Percentiles rank a stretch among this genome's conserved stretches.
Conservation (phyloP, 306 rosid genomes). For the Lathyrus aphaca region DNA sequence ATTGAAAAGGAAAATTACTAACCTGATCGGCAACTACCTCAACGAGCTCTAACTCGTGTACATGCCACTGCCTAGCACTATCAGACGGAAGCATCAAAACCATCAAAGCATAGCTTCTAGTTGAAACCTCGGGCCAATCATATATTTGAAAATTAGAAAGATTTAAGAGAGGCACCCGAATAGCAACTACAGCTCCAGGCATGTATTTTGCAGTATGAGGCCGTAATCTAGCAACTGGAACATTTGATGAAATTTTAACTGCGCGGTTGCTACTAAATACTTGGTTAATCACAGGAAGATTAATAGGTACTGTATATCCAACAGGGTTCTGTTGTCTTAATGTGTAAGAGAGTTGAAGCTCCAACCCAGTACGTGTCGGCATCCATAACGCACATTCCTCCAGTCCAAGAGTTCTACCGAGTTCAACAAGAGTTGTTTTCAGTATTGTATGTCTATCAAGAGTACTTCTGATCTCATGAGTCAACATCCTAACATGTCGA, state of each 20-base stretch:
- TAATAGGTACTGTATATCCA: constrained; percentile 86
- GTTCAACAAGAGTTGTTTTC: constrained; percentile 71
- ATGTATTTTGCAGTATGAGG: constrained; percentile 65
- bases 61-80: constrained; percentile 94
- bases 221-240: constrained; percentile 85
- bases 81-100: constrained; percentile 95
- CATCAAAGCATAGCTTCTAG: constrained; percentile 93
- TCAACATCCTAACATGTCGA: constrained; percentile 82
- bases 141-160: constrained; percentile 95
- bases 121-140: constrained; percentile 96
- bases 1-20: constrained; percentile 23
- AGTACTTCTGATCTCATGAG: constrained; percentile 82
- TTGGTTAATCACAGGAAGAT: constrained; percentile 89
- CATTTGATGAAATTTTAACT: constrained; percentile 69
- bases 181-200: constrained; percentile 93
- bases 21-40: constrained; percentile 99
- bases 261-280: constrained; percentile 80
- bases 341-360: constrained; percentile 94
- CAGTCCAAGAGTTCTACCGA: constrained; percentile 86
- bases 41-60: constrained; percentile 91
- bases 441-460: constrained; percentile 77
- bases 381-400: constrained; percentile 99
- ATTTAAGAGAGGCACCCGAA: constrained; percentile 91
- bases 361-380: constrained; percentile 95
- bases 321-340: constrained; percentile 92